phyloP scores from a whole-genome alignment of 768 basidiomycete species.

The Xanthoconium purpureum region DNA sequence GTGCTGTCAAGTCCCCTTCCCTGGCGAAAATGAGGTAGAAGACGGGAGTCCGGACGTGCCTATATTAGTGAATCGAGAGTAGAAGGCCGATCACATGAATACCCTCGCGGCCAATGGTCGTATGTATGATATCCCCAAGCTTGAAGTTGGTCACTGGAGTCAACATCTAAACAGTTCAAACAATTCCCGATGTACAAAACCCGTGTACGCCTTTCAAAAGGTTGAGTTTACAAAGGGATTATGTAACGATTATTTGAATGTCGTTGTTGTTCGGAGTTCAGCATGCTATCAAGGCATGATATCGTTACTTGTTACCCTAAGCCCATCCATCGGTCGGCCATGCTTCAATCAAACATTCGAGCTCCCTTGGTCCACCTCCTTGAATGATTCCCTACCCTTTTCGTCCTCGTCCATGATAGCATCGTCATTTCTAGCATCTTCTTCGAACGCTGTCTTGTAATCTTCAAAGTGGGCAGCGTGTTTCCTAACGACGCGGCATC shows the following conservation, averaged over 20 bases:
- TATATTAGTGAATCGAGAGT: no score
- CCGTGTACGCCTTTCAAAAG: not conserved
- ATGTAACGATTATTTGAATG: not conserved
- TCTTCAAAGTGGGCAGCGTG: slow-evolving; percentile 84
- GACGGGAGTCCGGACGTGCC: no score
- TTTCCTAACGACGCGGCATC: slow-evolving; percentile 40
- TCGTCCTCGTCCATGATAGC: slow-evolving; percentile 32
- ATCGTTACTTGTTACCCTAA: not conserved
- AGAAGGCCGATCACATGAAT: no score
- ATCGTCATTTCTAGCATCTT: slow-evolving; percentile 58
- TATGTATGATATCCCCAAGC: no score
- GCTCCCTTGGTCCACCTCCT: slow-evolving; percentile 1
- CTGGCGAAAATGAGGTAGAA: no score
- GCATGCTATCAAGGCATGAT: not conserved
- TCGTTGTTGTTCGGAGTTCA: not conserved
- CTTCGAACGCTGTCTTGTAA: slow-evolving; percentile 74
- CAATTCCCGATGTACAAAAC: not conserved
- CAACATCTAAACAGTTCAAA: not conserved
- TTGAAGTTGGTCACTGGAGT: not conserved
- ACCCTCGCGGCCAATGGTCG: not conserved
- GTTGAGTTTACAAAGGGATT: not conserved
- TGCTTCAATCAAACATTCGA: slow-evolving; percentile 4
- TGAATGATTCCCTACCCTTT: slow-evolving; percentile 3
- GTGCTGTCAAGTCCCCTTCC: no score
- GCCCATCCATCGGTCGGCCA: not conserved